A percentile compares a stretch with the other conserved stretches of the same genome.
phyloP scores from a whole-genome alignment of 805 yeast species.

The Nakazawaea wyomingensis region DNA sequence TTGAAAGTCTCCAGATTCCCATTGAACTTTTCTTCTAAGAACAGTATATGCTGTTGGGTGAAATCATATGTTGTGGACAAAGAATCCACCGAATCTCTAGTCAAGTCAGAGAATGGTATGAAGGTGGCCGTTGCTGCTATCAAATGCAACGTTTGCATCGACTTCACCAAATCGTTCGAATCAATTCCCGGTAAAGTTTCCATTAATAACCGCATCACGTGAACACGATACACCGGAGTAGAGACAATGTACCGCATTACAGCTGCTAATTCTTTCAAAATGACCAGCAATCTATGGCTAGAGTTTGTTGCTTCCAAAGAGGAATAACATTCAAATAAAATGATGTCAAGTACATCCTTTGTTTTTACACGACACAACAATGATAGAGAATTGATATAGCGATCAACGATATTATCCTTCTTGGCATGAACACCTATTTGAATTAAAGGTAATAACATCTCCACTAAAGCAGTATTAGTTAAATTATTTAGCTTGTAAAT shows the following conservation, averaged over 20 bases:
- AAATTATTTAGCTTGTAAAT: constrained; percentile 31
- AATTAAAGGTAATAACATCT: constrained; percentile 49
- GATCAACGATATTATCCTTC: constrained; percentile 45
- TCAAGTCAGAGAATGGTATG: constrained; percentile 65
- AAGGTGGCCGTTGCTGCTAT: constrained; percentile 67
- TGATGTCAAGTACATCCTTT: constrained; percentile 41
- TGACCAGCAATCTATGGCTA: constrained; percentile 73
- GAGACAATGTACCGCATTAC: constrained; percentile 62
- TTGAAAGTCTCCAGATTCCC: constrained; percentile 19
- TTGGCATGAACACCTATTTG: constrained; percentile 78
- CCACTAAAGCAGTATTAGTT: constrained; percentile 40
- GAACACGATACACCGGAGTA: constrained; percentile 65
- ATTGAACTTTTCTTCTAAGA: constrained; percentile 41
- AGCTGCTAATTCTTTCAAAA: constrained; percentile 62
- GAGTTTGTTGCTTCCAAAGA: constrained; percentile 62
- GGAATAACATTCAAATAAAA: constrained; percentile 71
- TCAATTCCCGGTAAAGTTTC: constrained; percentile 79
- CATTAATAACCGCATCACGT: constrained; percentile 67
- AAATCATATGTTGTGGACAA: constrained; percentile 43
- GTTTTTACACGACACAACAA: constrained; percentile 64
- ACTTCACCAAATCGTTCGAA: constrained; percentile 75
- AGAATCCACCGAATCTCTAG: constrained; percentile 37
- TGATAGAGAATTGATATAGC: constrained; percentile 54
- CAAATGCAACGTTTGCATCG: constrained; percentile 61
- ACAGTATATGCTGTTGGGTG: constrained; percentile 58